Evolutionary conservation across 768 basidiomycete species (phyloP), one percentile per base, ranked within the genome.

Genomic region (Arthromyces matolae): DNA sequence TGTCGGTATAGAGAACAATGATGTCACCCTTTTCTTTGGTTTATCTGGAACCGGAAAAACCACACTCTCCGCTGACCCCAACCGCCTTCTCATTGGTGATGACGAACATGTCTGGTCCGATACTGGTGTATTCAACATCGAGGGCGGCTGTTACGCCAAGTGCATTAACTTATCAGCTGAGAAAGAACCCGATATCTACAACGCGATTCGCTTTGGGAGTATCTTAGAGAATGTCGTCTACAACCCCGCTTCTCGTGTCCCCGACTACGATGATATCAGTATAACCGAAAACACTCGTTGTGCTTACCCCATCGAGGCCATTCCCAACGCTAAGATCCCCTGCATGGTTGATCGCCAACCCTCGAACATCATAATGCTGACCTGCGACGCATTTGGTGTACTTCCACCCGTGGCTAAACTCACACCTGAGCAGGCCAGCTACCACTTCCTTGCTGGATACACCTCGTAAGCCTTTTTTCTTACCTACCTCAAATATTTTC

Each of bases 41-140:
- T 83, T 99, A 28, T 93, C 90, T 24, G 96, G 96, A 31, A 99
- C 96, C 2, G 96, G 96, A 56, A 99, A 99, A 79, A 98, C 96
- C 43, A 97, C 96, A 3, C 84, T 98, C 41, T 97, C 95, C 10
- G 93, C 96, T 24, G 96, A 99, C 68, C 93, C 95, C 18, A 79
- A 83, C 59, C 91, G 96, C 51, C 73, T 89, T 43, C 83, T 99
- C 52, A 98, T 98, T 57, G 96, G 96, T 58, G 96, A 99, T 65
- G 96, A 99, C 66, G 96, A 98, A 71, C 96, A 99, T 65, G 96
- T 99, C 61, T 99, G 96, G 96, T 93, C 92, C 13, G 96, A 99
- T 70, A 86, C 78, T 14, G 96, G 96, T 62, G 95, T 99, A 51
- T 99, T 99, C 84, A 98, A 98, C 79, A 99, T 99, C 62, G 96